phyloP scores from a whole-genome alignment of 805 yeast species.

The Candida sithepensis region DNA sequence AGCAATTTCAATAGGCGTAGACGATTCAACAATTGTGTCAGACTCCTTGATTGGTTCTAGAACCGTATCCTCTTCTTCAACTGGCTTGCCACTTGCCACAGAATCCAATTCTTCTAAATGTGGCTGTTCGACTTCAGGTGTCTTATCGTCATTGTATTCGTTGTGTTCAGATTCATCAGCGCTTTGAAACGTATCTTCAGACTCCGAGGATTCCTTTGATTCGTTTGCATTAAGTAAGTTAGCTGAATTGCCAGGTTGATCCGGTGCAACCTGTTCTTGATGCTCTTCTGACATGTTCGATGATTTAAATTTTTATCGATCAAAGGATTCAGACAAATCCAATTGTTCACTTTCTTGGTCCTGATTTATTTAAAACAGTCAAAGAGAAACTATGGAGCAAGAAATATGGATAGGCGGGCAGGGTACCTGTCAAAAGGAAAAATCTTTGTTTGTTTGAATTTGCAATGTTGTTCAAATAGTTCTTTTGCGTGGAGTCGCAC shows the following conservation, averaged over 20 bases:
- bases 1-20: not conserved
- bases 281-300: not conserved
- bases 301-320: no score
- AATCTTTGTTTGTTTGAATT: not conserved
- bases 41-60: constrained; percentile 1
- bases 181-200: constrained; percentile 15
- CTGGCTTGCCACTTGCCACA: not conserved
- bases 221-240: not conserved
- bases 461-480: not conserved
- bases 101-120: not conserved
- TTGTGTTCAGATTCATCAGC: constrained; percentile 10
- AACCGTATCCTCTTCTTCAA: constrained; percentile 1
- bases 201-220: constrained; percentile 5
- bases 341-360: no score
- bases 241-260: not conserved
- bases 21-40: not conserved
- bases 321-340: no score
- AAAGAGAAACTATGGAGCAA: not conserved
- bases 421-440: no score
- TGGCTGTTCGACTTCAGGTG: constrained; percentile 6
- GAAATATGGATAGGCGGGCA: not conserved
- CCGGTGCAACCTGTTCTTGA: not conserved
- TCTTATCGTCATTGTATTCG: constrained; percentile 13
- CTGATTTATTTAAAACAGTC: no score
- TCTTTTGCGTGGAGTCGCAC: not conserved